These are phyloP conservation scores for Athelia psychrophila DNA, from an alignment of 1,284 basidiomycete species.

Conservation along the genomic window DNA sequence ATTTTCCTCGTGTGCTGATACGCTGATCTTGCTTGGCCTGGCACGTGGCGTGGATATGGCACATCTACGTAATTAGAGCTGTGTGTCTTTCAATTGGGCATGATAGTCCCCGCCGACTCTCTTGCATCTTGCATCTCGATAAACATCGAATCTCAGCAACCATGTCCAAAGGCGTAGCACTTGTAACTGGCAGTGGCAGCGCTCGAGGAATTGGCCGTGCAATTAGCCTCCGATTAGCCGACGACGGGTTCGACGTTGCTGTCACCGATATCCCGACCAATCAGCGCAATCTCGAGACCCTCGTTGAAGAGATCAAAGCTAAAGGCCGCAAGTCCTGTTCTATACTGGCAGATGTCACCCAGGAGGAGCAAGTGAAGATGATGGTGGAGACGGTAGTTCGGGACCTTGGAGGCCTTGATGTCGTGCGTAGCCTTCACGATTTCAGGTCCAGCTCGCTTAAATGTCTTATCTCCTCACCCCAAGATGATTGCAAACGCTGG, in stretches of 20 bases:
- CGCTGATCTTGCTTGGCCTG: too few relatives aligned
- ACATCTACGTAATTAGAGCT: too few relatives aligned
- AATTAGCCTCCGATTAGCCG: slow-evolving; percentile 31
- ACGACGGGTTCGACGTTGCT: slow-evolving; percentile 29
- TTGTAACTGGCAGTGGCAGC: slow-evolving; percentile 30
- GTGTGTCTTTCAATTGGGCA: too few relatives aligned
- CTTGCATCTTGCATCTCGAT: too few relatives aligned
- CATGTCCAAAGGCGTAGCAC: slow-evolving; percentile 17
- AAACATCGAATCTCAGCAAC: too few relatives aligned
- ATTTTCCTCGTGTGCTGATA: too few relatives aligned
- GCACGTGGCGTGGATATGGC: too few relatives aligned
- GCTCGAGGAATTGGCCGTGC: slow-evolving; percentile 31
- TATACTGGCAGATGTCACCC: slow-evolving; percentile 27
- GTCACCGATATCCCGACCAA: slow-evolving; percentile 29
- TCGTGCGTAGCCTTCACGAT: slow-evolving; percentile 24
- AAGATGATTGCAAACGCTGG: slow-evolving; percentile 40
- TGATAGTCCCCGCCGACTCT: too few relatives aligned
- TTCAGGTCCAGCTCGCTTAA: background rate
- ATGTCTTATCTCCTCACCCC: background rate
- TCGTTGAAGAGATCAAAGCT: slow-evolving; percentile 21
- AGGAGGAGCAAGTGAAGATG: slow-evolving; percentile 31
- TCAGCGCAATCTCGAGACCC: slow-evolving; percentile 13
- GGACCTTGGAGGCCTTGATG: slow-evolving; percentile 31
- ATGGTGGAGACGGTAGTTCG: slow-evolving; percentile 28
- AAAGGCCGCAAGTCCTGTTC: slow-evolving; percentile 19